Evolutionary conservation across 805 yeast genomes (phyloP).

Genomic region (Nakazawaea anatomiae): DNA sequence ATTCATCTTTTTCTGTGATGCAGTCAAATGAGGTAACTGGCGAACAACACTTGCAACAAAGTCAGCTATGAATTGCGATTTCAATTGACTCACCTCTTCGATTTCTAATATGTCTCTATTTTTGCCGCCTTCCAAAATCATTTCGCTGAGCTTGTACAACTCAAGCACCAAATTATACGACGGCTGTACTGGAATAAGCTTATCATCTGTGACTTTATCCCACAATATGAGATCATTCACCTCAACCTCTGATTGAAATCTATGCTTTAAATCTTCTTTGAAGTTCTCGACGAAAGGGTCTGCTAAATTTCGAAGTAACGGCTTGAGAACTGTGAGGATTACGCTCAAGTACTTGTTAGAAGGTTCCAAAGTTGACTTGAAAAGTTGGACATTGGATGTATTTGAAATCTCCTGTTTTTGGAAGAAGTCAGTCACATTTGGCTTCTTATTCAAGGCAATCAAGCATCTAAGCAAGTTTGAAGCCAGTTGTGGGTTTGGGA

Average conservation of each 20-base stretch:
- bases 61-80: not conserved
- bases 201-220: not conserved
- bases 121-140: not conserved
- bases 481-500: not conserved
- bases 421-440: not conserved
- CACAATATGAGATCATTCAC: slow-evolving; percentile 1
- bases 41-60: not conserved
- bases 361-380: not conserved
- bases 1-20: not conserved
- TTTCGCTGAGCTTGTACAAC: slow-evolving; percentile 2
- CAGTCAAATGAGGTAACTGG: not conserved
- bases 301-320: not conserved
- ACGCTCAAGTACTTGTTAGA: not conserved
- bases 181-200: slow-evolving; percentile 5
- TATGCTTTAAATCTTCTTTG: not conserved
- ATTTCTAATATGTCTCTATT: slow-evolving; percentile 1
- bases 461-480: slow-evolving; percentile 8
- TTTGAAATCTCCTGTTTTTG: not conserved
- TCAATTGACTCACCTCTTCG: not conserved
- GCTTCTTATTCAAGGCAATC: not conserved
- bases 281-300: not conserved
- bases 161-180: slow-evolving; percentile 1
- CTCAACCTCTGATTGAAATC: not conserved
- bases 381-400: not conserved
- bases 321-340: not conserved